Evolutionary conservation across 345 rosid species (phyloP).

Genomic region (Euphorbia tirucalli): DNA sequence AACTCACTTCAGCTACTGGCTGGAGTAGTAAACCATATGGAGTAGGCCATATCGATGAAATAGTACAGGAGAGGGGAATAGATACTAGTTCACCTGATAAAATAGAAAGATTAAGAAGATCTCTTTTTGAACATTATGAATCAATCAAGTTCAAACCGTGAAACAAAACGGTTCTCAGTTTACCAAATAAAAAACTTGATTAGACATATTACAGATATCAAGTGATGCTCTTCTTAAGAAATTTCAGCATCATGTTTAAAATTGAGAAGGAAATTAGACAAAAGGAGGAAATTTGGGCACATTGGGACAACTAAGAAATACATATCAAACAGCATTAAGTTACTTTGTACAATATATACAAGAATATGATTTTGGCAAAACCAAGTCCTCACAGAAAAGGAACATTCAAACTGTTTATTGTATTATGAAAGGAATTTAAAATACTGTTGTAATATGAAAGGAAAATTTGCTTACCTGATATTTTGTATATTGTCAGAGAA

Average conservation of each 20-base stretch:
- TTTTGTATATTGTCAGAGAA: conserved; percentile 64
- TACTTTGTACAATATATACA: background rate
- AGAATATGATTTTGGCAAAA: background rate
- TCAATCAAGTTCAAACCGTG: background rate
- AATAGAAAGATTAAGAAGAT: background rate
- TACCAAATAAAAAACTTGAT: background rate
- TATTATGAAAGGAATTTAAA: background rate
- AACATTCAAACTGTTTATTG: background rate
- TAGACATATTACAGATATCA: background rate
- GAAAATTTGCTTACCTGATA: conserved; percentile 60
- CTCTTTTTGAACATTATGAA: background rate
- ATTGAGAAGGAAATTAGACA: background rate
- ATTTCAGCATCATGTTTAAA: background rate
- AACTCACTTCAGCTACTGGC: conserved; percentile 55
- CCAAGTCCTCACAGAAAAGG: background rate
- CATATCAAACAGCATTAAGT: background rate
- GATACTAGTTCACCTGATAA: conserved; percentile 74
- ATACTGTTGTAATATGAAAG: background rate
- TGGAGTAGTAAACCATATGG: conserved; percentile 87
- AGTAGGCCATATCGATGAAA: conserved; percentile 87
- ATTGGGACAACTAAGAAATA: background rate
- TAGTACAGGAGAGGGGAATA: conserved; percentile 60
- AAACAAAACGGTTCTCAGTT: background rate
- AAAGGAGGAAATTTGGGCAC: background rate
- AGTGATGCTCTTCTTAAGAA: background rate